Evolutionary conservation across 352 stramenopile species (phyloP), one percentile per base, ranked within the genome.

Genomic region (Stephanocyclus meneghinianus): DNA sequence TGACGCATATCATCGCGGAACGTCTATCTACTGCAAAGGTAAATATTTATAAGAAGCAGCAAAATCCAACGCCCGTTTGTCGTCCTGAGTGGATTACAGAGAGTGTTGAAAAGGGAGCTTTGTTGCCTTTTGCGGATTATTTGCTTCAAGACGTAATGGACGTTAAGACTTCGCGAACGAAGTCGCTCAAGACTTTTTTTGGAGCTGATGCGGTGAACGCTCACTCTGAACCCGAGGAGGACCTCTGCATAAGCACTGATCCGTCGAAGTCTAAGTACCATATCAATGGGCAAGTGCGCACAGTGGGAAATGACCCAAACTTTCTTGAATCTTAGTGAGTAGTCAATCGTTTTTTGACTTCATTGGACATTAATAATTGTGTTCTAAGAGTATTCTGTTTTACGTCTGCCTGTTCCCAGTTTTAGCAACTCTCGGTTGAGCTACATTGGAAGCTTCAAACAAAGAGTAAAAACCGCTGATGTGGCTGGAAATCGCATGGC

Each of bases 71-170:
- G 51, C 95, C 94, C 0, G 92, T 98, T 7, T 91, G 95, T 29
- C 84, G 93, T 62, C 96, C 96, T 0, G 83, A 96, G 21, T 98
- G 96, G 96, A 96, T 98, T 71, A 82, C 95, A 8, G 92, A 97
- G 69, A 95, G 94, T 80, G 92, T 97, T 13, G 78, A 94, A 47
- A 79, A 91, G 42, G 81, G 89, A 21, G 90, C 71, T 21, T 60
- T 97, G 60, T 76, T 97, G 5, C 87, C 93, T 0, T 70, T 95
- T 75, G 88, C 90, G 57, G 71, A 90, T 40, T 98, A 97, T 78
- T 80, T 98, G 16, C 91, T 97, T 32, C 57, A 90, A 32, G 93
- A 95, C 18, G 95, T 97, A 64, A 76, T 73, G 9, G 93, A 97
- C 5, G 30, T 87, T 44, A 63, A 76, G 21, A 51, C 47, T 53